Evolutionary conservation across 75 land plant species (phyloP).

Genomic region (Cupressus sempervirens): DNA sequence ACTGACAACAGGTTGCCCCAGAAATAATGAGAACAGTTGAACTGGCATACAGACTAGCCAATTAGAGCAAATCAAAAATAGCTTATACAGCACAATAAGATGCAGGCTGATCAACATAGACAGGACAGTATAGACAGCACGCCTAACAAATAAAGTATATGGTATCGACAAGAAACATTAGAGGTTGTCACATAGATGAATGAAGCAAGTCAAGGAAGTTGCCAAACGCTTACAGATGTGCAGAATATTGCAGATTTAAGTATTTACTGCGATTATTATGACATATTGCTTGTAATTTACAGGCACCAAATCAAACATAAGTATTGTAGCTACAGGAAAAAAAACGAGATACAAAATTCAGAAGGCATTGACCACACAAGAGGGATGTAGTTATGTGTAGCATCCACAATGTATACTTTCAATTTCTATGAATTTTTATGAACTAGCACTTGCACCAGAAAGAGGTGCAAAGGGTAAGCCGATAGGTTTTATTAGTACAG

Average conservation of each 20-base stretch:
- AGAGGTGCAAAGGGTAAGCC: no score
- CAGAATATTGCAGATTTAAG: background rate
- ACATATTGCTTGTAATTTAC: background rate
- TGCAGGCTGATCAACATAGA: background rate
- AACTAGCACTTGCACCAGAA: no score
- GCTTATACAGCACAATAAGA: background rate
- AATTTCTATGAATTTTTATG: no score
- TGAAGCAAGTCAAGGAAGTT: background rate
- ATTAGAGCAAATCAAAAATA: background rate
- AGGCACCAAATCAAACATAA: background rate
- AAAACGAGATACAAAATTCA: no score
- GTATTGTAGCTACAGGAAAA: background rate
- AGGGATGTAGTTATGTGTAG: no score
- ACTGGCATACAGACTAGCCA: background rate
- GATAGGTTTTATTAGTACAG: no score
- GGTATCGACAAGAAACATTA: background rate
- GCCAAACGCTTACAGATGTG: background rate
- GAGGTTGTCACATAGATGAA: background rate
- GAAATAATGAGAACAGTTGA: background rate
- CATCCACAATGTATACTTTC: no score
- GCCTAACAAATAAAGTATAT: background rate
- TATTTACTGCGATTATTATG: background rate
- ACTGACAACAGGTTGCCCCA: background rate
- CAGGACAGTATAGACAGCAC: background rate
- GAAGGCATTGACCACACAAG: no score